Base-by-base conservation (phyloP, 345 rosid genomes). In the Corchorus olitorius region DNA sequence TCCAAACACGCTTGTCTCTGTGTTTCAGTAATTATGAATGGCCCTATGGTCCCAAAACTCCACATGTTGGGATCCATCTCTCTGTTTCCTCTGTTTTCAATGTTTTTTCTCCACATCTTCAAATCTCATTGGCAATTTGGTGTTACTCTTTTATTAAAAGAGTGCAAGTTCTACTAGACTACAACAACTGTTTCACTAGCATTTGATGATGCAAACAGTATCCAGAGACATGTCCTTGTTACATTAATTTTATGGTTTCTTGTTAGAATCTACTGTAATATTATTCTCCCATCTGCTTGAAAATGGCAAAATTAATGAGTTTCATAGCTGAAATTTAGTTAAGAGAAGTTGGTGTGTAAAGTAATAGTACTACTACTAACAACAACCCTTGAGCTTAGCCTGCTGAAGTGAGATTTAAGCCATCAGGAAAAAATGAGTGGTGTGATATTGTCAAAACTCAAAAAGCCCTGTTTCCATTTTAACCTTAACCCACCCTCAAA, bases 1-100 rank as follows among this genome's bases (percentile, higher is more conserved):
- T 49, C 8, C 80, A 15, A 60, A 6, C 82, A 78, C 80, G 78
- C 76, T 71, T 67, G 39, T 52, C 75, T 53, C 69, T 63, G 49
- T 74, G 59, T 69, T 6, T 6, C 75, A 15, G 67, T 17, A 43
- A 68, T 69, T 20, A 61, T 53, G 58, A 11, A 27, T n/a, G 48
- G 39, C 6, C 50, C 63, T 46, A 70, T 17, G 79, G 79, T 56
- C 78, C 79, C 73, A 8, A 20, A 17, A 8, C 8, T 33, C 17
- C 66, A 55, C 67, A 55, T 65, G 59, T 55, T 45, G 73, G 64
- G 72, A 46, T 67, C 39, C 67, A 15, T 35, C 27, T 35, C 6
- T 33, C 4, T 50, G 13, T 58, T 59, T 15, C 10, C 27, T 13
- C 43, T 43, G 3, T 17, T 45, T 27, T 60, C 15, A 20, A 43